These are phyloP conservation scores for Mrakia hoshinonis DNA, from an alignment of 768 basidiomycete species.

Conservation along the genomic window DNA sequence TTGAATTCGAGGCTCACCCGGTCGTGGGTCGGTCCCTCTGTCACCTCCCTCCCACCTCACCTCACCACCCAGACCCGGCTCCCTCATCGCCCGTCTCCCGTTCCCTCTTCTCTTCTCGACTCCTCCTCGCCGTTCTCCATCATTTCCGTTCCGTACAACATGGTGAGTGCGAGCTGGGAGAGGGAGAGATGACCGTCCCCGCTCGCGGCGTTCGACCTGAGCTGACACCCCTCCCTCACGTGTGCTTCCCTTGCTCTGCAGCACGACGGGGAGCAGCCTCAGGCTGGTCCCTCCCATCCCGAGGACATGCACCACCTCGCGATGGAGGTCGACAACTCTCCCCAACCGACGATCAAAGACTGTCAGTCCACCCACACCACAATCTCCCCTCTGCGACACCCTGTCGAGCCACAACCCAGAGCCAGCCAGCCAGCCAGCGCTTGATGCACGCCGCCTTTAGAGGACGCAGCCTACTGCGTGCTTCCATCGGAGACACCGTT, in stretches of 20 bases:
- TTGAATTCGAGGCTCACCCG: no score
- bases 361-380: conserved; percentile 10
- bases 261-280: conserved; percentile 13
- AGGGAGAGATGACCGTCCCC: no score
- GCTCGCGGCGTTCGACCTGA: not conserved
- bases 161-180: no score
- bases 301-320: conserved; percentile 1
- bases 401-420: not conserved
- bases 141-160: not conserved
- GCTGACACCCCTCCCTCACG: not conserved
- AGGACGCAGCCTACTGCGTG: no score
- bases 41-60: not conserved
- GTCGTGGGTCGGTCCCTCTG: not conserved
- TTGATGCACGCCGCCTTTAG: no score
- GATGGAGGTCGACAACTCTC: conserved; percentile 26
- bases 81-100: not conserved
- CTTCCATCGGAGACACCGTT: no score
- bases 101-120: not conserved
- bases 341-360: conserved; percentile 28
- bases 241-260: not conserved
- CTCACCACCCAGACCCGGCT: not conserved
- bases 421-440: not conserved
- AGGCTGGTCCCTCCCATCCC: conserved; percentile 15
- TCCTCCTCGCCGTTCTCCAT: no score
- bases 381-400: not conserved